Base-by-base conservation (phyloP, 345 rosid species). In the Arabis hirsuta region DNA sequence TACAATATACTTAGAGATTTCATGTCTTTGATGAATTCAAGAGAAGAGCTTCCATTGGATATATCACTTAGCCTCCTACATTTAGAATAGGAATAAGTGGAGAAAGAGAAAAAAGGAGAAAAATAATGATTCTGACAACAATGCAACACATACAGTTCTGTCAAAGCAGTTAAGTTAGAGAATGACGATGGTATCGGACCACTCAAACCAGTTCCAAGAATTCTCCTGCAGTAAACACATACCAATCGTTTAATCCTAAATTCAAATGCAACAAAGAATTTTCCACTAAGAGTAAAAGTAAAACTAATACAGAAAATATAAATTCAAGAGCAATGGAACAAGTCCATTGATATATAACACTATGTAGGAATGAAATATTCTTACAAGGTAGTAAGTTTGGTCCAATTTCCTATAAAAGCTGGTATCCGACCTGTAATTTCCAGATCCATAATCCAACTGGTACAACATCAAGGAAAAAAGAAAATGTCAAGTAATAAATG, bases 151-250 rank as follows among this genome's bases (percentile, higher is more conserved):
- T 74, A 86, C 91, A 85, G 29, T 20, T 74, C 83, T 77, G 34
- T 52, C 80, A 86, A 45, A 39, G 82, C 71, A 65, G 62, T 74
- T 41, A 86, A 66, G 56, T 76, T 85, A 44, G 87, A 65, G 53
- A 89, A 80, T 62, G 83, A 67, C 4, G 81, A 76, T n/a, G 91
- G 91, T 36, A 84, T 83, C 7, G 88, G 78, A 62, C 91, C 89
- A 5, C 72, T 64, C 45, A 84, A 81, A 63, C 80, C 71, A 54
- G 86, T 84, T 7, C 88, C 88, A 9, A 72, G 38, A 75, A 87
- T 51, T 74, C 82, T 79, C 80, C 86, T 87, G 65, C 72, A 79
- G 62, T 6, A 55, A 65, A 7, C 19, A 22, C 0, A 32, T 13
- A 14, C 9, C 47, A 51, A 29, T 48, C 6, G 9, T 12, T 19